Conservation (phyloP, 345 rosid genomes). For the Mangifera indica region DNA sequence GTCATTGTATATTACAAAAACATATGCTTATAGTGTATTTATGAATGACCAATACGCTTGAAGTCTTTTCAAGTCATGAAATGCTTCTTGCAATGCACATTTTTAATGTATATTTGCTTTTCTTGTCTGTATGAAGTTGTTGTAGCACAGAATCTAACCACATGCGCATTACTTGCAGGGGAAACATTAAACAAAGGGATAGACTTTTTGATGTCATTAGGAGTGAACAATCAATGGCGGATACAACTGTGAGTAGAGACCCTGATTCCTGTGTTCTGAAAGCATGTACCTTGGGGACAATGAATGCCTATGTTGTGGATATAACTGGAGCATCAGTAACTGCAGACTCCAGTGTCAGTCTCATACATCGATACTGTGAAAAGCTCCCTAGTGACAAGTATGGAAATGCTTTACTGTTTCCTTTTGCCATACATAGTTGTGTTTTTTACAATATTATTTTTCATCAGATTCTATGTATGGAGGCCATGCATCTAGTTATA, state of each 20-base stretch:
- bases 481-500: constrained; percentile 11
- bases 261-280: constrained; percentile 38
- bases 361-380: constrained; percentile 47
- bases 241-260: constrained; percentile 52
- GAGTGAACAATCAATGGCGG: constrained; percentile 53
- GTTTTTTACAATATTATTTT: not conserved
- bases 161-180: constrained; percentile 41
- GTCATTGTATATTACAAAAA: not conserved
- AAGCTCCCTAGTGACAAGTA: constrained; percentile 66
- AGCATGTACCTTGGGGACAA: constrained; percentile 31
- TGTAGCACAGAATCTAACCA: constrained; percentile 5
- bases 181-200: constrained; percentile 59
- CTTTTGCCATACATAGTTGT: not conserved
- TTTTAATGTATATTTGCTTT: constrained; percentile 5
- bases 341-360: constrained; percentile 52
- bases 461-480: not conserved
- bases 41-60: not conserved
- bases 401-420: not conserved
- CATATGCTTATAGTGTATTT: not conserved
- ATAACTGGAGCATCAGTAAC: constrained; percentile 56
- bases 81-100: not conserved
- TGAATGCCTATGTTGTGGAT: constrained; percentile 36
- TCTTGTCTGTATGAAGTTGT: not conserved
- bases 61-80: not conserved
- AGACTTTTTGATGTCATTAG: constrained; percentile 61